A percentile compares a stretch with the other conserved stretches of the same genome.
Conservation (phyloP, 768 basidiomycete species). For the Roridomyces roridus region DNA sequence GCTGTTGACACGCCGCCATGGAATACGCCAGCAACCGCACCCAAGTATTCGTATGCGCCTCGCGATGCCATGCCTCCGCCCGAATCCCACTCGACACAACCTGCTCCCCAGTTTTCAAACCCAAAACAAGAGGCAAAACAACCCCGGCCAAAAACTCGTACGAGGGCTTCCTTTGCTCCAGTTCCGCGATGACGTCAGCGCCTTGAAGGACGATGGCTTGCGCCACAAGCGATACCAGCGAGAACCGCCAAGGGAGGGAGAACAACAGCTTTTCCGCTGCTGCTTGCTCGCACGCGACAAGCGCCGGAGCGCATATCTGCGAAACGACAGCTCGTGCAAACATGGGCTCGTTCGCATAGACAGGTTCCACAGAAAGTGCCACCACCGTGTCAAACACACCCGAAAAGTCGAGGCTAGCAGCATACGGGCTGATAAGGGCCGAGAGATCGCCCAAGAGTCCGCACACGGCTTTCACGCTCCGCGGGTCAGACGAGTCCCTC, state of each 20-base stretch:
- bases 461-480: conserved; percentile 54
- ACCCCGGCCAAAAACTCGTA: conserved; percentile 69
- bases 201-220: conserved; percentile 56
- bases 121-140: conserved; percentile 64
- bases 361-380: conserved; percentile 47
- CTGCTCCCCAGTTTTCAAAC: conserved; percentile 56
- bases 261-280: conserved; percentile 48
- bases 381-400: conserved; percentile 59
- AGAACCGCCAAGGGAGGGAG: conserved; percentile 44
- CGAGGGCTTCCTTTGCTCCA: conserved; percentile 62
- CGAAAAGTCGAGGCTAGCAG: conserved; percentile 59
- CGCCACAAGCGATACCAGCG: conserved; percentile 47
- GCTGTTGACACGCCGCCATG: conserved; percentile 57
- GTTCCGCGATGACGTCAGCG: conserved; percentile 57
- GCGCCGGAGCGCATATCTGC: conserved; percentile 51
- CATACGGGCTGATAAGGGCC: conserved; percentile 60
- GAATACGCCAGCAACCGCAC: conserved; percentile 64
- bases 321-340: conserved; percentile 56
- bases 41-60: conserved; percentile 58
- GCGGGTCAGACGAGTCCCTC: conserved; percentile 46
- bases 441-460: conserved; percentile 60
- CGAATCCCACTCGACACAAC: conserved; percentile 46
- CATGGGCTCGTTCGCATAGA: conserved; percentile 55
- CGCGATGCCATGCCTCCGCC: conserved; percentile 53
- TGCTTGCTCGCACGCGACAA: conserved; percentile 54